A percentile compares a stretch with the other conserved stretches of the same genome.
Conservation (phyloP, 768 basidiomycete species). For the Mycena metata region DNA sequence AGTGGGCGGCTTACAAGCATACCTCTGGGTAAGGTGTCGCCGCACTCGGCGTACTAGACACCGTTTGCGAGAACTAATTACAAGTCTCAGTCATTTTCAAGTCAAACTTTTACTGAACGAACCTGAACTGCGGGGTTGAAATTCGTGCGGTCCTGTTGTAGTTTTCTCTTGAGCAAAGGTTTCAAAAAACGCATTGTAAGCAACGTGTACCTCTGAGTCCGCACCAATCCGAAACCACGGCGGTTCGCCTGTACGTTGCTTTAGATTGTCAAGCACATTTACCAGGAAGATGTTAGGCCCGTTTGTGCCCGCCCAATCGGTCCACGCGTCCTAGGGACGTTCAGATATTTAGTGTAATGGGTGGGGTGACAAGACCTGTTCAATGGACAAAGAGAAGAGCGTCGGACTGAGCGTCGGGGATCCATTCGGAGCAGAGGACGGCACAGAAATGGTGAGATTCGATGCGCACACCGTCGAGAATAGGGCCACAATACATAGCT, state of each 20-base stretch:
- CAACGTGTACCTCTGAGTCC: slow-evolving; percentile 34
- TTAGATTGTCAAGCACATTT: slow-evolving; percentile 56
- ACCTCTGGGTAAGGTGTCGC: slow-evolving; percentile 59
- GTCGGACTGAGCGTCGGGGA: slow-evolving; percentile 49
- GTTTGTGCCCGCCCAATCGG: slow-evolving; percentile 59
- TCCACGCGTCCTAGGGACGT: slow-evolving; percentile 56
- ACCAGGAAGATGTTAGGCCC: slow-evolving; percentile 55
- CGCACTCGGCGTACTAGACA: slow-evolving; percentile 52
- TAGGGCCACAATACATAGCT: background rate
- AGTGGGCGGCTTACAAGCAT: background rate
- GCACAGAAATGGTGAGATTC: slow-evolving; percentile 18
- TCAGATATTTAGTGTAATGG: no score
- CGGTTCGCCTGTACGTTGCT: slow-evolving; percentile 52
- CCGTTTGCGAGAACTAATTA: slow-evolving; percentile 50
- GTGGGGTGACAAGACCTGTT: slow-evolving; percentile 35
- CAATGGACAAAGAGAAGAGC: slow-evolving; percentile 61
- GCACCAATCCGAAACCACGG: slow-evolving; percentile 59
- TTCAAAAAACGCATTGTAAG: background rate
- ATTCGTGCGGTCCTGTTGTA: slow-evolving; percentile 50
- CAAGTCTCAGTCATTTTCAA: no score
- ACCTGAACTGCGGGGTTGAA: slow-evolving; percentile 56
- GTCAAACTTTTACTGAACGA: background rate
- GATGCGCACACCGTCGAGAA: background rate
- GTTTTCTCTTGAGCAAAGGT: background rate
- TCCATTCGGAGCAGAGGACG: slow-evolving; percentile 44